These are phyloP conservation scores for Nemania serpens DNA, from an alignment of 2,329 filamentous ascomycete genomes.

Conservation along the genomic window DNA sequence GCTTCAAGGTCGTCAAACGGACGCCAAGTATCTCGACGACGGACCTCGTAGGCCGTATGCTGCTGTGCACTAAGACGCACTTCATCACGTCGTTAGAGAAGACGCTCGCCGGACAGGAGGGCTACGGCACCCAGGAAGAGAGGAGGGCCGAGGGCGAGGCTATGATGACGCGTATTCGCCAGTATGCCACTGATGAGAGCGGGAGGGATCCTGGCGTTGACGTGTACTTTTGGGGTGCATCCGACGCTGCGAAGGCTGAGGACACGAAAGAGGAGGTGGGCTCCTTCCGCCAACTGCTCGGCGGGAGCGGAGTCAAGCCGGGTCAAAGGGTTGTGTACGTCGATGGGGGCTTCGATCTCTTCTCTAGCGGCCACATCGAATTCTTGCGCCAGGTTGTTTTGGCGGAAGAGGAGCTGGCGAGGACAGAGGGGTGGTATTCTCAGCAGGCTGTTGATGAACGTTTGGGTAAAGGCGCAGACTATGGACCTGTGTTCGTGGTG, in stretches of 20 bases:
- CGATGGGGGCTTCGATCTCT: conserved; percentile 94
- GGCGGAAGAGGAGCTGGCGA: conserved; percentile 72
- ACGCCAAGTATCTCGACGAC: conserved; percentile 97
- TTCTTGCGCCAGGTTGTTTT: conserved; percentile 81
- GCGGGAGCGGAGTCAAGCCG: conserved; percentile 70
- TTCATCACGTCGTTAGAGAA: conserved; percentile 82
- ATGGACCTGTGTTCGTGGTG: conserved; percentile 83
- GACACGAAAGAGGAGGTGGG: conserved; percentile 63
- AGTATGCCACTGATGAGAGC: conserved; percentile 87
- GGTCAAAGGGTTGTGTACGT: conserved; percentile 92
- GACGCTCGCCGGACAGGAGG: conserved; percentile 72
- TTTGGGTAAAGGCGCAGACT: conserved; percentile 70
- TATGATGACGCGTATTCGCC: conserved; percentile 76
- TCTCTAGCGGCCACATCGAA: conserved; percentile 95
- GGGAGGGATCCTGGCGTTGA: conserved; percentile 78
- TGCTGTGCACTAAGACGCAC: conserved; percentile 92
- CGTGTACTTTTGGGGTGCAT: conserved; percentile 81
- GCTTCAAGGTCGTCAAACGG: conserved; percentile 96
- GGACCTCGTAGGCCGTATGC: conserved; percentile 96
- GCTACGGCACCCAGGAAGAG: conserved; percentile 70
- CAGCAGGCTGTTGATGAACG: conserved; percentile 67
- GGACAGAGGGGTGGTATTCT: conserved; percentile 73
- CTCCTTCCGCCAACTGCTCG: conserved; percentile 68
- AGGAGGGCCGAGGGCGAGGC: conserved; percentile 64
- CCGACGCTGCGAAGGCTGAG: conserved; percentile 52